Evolutionary conservation across 345 rosid genomes (phyloP).

Genomic region (Ceriops decandra): DNA sequence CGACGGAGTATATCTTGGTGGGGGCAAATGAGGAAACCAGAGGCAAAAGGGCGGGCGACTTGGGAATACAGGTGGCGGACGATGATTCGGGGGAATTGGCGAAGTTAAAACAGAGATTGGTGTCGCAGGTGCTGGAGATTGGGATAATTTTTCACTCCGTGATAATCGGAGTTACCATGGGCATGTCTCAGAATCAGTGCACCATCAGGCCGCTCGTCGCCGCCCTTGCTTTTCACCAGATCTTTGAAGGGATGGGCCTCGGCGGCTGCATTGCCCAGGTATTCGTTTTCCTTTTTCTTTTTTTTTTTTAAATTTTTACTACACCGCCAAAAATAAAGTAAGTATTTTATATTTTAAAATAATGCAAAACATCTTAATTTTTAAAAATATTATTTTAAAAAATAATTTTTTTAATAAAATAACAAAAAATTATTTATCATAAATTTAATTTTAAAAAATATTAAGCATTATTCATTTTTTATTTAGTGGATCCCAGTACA

Average conservation of each 20-base stretch:
- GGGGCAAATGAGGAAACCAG: slow-evolving; percentile 30
- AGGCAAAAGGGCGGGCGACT: slow-evolving; percentile 33
- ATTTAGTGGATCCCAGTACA: no score
- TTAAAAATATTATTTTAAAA: no score
- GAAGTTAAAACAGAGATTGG: slow-evolving; percentile 73
- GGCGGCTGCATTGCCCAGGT: slow-evolving; percentile 99
- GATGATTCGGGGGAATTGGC: slow-evolving; percentile 34
- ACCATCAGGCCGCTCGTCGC: slow-evolving; percentile 83
- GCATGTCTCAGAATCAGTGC: slow-evolving; percentile 93
- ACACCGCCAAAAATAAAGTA: background rate
- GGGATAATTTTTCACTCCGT: slow-evolving; percentile 95
- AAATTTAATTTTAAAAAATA: no score
- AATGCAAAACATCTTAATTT: no score
- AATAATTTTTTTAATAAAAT: no score
- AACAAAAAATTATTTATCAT: no score
- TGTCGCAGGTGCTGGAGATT: slow-evolving; percentile 87
- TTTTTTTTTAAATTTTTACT: background rate
- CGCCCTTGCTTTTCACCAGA: slow-evolving; percentile 89
- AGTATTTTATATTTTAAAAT: no score
- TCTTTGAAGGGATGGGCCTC: slow-evolving; percentile 94
- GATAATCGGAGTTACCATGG: slow-evolving; percentile 91
- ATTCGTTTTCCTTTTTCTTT: background rate
- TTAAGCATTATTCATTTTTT: no score
- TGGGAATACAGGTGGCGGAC: slow-evolving; percentile 14
- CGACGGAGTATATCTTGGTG: slow-evolving; percentile 35